Evolutionary conservation across 495 filamentous ascomycete species (phyloP).

Genomic region (Daldinia vernicosa): DNA sequence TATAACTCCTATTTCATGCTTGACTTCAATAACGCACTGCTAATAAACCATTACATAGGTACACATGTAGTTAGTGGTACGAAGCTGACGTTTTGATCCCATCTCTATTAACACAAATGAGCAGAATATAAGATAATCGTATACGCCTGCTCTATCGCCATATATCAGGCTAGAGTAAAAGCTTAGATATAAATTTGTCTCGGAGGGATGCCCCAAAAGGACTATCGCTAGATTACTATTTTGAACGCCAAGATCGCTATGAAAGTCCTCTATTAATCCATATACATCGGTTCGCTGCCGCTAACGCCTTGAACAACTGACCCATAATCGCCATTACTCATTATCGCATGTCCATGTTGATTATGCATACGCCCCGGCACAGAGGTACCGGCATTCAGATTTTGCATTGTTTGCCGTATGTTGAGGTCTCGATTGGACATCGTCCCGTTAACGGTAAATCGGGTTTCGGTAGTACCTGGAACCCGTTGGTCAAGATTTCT

Average conservation of each 20-base stretch:
- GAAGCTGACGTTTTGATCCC: constrained; percentile 2
- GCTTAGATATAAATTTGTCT: constrained; percentile 13
- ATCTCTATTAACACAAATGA: constrained; percentile 33
- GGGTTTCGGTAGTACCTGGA: constrained; percentile 25
- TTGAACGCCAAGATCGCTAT: constrained; percentile 35
- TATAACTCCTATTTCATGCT: not conserved
- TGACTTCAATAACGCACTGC: not conserved
- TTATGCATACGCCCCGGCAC: constrained; percentile 38
- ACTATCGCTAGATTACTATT: constrained; percentile 20
- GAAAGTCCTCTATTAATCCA: constrained; percentile 43
- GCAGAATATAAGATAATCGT: constrained; percentile 20
- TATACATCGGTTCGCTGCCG: constrained; percentile 54
- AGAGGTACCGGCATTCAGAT: constrained; percentile 36
- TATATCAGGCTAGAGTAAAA: constrained; percentile 12
- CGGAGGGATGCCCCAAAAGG: not conserved
- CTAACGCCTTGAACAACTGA: constrained; percentile 48
- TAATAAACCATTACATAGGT: not conserved
- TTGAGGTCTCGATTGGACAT: constrained; percentile 35
- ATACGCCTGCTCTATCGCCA: constrained; percentile 16
- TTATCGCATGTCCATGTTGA: constrained; percentile 42
- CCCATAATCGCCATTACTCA: constrained; percentile 46
- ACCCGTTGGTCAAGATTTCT: constrained; percentile 32
- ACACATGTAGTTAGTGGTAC: not conserved
- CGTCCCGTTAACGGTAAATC: constrained; percentile 38
- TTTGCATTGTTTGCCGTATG: constrained; percentile 45